Evolutionary conservation across 768 basidiomycete species (phyloP), one percentile per base, ranked within the genome.

Genomic region (Kwoniella sp.): DNA sequence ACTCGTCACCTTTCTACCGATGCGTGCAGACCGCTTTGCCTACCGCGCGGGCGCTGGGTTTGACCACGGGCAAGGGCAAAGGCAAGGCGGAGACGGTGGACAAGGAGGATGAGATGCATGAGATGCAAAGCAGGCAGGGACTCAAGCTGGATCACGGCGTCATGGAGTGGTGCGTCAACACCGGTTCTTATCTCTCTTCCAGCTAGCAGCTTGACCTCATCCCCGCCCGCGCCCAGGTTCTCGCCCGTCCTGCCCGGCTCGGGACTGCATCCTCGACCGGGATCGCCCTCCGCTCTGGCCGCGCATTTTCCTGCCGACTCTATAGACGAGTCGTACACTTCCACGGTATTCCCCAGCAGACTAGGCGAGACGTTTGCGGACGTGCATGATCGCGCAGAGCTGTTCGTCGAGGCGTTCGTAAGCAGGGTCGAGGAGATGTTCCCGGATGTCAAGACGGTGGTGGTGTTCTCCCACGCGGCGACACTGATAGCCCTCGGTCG

Each of bases 381-480:
- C 25, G 33, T 71, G 23, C 70, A 71, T 11, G 62, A 63, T 34
- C 34, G 62, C 19, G 60, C 61, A 17, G 60, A 64, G 29, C 32
- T 62, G 45, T 70, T 70, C 40, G 54, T 67, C 4, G 65, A 73
- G 26, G 61, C 56, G 19, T 71, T 63, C 55, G 59, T 59, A 15
- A 52, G 45, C 3, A 44, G 64, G 33, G 52, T 62, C 6, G 68
- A 69, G 42, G 67, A 56, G n/a, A 53, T 66, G 50, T 53, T 50
- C 32, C 65, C 65, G 3, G 63, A 63, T 0, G 61, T 66, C 14
- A 65, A 59, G 48, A 55, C 59, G 17, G 61, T 75, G 28, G 65
- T 66, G n/a, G 61, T 75, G 7, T 67, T 73, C 40, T 69, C 62
- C 14, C 74, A 75, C 59, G 74, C 72, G 9, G 71, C 71, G n/a